A percentile compares a stretch with the other conserved stretches of the same genome.
These are phyloP conservation scores for Eleusine coracana DNA, from an alignment of 176 grass and related monocot genomes.

Conservation along the genomic window DNA sequence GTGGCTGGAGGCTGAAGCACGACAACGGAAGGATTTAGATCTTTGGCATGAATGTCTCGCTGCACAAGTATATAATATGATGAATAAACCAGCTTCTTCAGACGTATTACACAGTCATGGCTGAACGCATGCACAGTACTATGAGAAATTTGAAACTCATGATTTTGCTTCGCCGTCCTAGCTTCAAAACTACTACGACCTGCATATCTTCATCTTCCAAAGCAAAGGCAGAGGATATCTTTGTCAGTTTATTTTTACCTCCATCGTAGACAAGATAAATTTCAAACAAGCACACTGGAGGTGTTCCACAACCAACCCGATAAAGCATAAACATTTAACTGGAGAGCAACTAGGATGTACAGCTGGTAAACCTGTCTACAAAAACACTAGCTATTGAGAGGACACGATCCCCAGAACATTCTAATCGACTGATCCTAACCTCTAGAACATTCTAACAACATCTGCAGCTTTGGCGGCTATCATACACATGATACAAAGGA, in stretches of 20 bases:
- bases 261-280: background rate
- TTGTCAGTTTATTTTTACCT: background rate
- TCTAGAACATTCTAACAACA: constrained; percentile 45
- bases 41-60: background rate
- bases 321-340: constrained; percentile 17
- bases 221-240: background rate
- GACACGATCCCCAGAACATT: background rate
- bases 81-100: constrained; percentile 34
- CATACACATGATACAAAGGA: constrained; percentile 47
- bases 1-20: background rate
- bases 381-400: constrained; percentile 17
- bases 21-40: background rate
- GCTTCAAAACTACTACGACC: background rate
- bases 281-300: too few species aligned
- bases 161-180: background rate
- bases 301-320: background rate
- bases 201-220: background rate
- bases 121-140: background rate
- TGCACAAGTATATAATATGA: background rate
- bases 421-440: constrained; percentile 22
- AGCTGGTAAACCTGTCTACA: constrained; percentile 23
- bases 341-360: constrained; percentile 19
- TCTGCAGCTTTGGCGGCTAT: constrained; percentile 35
- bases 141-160: background rate
- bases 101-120: background rate